Evolutionary conservation across 2,329 filamentous ascomycete genomes (phyloP), one percentile per base, ranked within the genome.

Genomic region (Pseudopithomyces maydicus): DNA sequence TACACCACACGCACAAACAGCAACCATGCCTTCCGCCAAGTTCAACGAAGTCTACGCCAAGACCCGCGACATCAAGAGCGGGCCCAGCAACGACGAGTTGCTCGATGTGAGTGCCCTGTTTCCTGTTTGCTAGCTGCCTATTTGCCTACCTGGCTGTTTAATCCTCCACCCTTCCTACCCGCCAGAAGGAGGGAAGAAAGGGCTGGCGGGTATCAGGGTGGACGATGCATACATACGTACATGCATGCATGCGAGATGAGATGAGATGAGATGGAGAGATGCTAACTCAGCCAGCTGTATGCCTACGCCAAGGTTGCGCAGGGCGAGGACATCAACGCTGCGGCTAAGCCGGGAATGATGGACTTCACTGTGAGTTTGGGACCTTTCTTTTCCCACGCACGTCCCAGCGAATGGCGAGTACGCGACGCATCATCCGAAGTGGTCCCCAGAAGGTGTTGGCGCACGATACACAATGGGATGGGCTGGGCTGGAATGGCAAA

Each of bases 341-440:
- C 74, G 22, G 63, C 82, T 54, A 75, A 79, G 62, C 88, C 88
- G 29, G 87, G 89, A 78, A 84, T 87, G 79, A 90, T 91, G 72
- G 86, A 91, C 76, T 71, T 92, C 58, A 88, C 87, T 82, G 88
- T 87, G 77, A 55, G 78, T 70, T 10, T 38, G 11, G 20, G 2
- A n/a, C 29, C 2, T 8, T 12, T 17, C 52, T 33, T 6, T 47
- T 20, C 43, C 43, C n/a, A 41, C 4, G 4, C 2, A 43, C 10
- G 20, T 8, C 5, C 2, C 36, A 11, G 22, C 29, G 8, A 2
- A 17, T n/a, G 19, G 6, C 26, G 20, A 32, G 20, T 15, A 44
- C 42, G 26, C 11, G 19, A 12, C 11, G 7, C 19, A 29, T 20
- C 10, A 14, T 23, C 6, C 19, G 33, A 35, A n/a, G n/a, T n/a